A percentile compares a stretch with the other conserved stretches of the same genome.
These are phyloP conservation scores for Rutstroemia sp. DNA, from an alignment of 2,329 filamentous ascomycete genomes.

Conservation along the genomic window DNA sequence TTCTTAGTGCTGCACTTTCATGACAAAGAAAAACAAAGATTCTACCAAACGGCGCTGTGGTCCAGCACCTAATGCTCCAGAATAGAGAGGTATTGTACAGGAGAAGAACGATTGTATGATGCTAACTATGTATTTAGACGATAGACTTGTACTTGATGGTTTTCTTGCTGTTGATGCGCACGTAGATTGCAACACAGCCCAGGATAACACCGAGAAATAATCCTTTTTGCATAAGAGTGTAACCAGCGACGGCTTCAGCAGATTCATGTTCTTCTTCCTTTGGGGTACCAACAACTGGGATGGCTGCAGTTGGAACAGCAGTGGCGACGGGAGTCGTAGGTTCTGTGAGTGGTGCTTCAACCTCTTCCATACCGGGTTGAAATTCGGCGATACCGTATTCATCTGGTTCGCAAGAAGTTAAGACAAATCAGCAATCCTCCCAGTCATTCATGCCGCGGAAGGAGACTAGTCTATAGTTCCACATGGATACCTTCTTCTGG, in stretches of 20 bases:
- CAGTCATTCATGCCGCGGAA: slow-evolving; percentile 15
- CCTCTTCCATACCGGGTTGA: slow-evolving; percentile 24
- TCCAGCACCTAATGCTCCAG: too few species aligned
- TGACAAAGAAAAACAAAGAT: too few species aligned
- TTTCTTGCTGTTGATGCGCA: slow-evolving; percentile 36
- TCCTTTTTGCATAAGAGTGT: slow-evolving; percentile 42
- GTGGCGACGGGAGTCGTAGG: slow-evolving; percentile 6
- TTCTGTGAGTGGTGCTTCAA: slow-evolving; percentile 15
- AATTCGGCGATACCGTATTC: slow-evolving; percentile 28
- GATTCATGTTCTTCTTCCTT: neutral
- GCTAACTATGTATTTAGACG: slow-evolving; percentile 19
- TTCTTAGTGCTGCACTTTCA: too few species aligned
- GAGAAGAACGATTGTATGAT: neutral
- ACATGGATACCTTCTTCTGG: slow-evolving; percentile 88
- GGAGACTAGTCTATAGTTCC: slow-evolving; percentile 60
- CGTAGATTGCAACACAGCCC: slow-evolving; percentile 37
- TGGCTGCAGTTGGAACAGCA: slow-evolving; percentile 12
- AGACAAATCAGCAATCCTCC: slow-evolving; percentile 27
- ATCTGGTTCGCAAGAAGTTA: slow-evolving; percentile 18
- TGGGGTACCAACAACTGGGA: slow-evolving; percentile 14
- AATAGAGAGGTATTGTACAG: neutral
- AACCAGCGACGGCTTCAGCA: slow-evolving; percentile 27
- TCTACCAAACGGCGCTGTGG: too few species aligned
- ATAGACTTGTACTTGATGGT: slow-evolving; percentile 25
- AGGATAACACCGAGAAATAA: slow-evolving; percentile 43